Conservation (phyloP, 495 filamentous ascomycete genomes). For the Xylaria flabelliformis region DNA sequence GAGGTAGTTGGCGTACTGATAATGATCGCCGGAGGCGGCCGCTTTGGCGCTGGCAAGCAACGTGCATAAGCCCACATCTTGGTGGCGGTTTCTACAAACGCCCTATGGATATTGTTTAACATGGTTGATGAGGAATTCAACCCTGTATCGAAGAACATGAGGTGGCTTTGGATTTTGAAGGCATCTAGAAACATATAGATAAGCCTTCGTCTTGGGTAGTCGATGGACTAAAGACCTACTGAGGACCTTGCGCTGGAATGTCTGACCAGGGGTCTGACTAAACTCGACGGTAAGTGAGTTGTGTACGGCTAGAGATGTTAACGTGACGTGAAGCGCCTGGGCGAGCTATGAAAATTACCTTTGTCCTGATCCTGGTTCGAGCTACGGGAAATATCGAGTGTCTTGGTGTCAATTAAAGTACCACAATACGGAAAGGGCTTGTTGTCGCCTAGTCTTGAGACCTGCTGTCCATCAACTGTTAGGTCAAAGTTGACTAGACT, state of each 20-base stretch:
- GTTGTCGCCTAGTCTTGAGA: constrained; percentile 58
- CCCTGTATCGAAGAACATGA: constrained; percentile 86
- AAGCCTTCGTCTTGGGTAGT: constrained; percentile 55
- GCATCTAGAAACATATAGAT: constrained; percentile 48
- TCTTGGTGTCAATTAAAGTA: constrained; percentile 72
- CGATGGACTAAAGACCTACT: constrained; percentile 53
- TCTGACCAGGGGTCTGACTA: constrained; percentile 68
- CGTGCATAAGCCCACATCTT: constrained; percentile 84
- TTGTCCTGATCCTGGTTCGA: constrained; percentile 37
- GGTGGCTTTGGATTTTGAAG: constrained; percentile 85
- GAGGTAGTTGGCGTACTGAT: constrained; percentile 57
- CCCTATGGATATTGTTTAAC: constrained; percentile 73
- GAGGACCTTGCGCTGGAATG: constrained; percentile 81
- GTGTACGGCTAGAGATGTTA: constrained; percentile 45
- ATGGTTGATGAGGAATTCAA: constrained; percentile 76
- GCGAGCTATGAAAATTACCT: constrained; percentile 28
- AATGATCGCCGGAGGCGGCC: constrained; percentile 61
- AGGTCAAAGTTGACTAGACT: constrained; percentile 85
- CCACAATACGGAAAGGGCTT: constrained; percentile 87
- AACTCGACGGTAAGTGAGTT: constrained; percentile 82
- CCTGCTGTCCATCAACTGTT: constrained; percentile 58
- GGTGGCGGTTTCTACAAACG: constrained; percentile 76
- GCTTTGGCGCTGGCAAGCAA: constrained; percentile 61
- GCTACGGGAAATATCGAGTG: constrained; percentile 67
- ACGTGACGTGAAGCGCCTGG: background rate